Evolutionary conservation across 2,329 filamentous ascomycete species (phyloP), one percentile per base, ranked within the genome.

Genomic region (Teratosphaeria viscida): DNA sequence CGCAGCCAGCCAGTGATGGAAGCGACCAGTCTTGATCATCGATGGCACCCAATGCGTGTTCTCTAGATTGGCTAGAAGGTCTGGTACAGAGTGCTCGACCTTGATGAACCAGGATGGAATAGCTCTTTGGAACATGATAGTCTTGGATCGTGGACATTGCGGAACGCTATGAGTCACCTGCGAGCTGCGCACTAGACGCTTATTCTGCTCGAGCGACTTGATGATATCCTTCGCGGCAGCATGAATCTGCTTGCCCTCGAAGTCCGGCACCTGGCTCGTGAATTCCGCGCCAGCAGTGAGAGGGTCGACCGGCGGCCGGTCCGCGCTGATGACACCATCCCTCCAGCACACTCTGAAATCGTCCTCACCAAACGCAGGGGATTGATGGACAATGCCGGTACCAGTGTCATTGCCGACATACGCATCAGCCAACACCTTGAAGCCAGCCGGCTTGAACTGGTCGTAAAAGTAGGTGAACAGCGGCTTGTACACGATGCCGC

Each of bases 31-130:
- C 74, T 96, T 96, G 62, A 97, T 91, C 67, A 89, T 89, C 1
- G 82, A 85, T 1, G 92, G 92, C 1, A 95, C 90, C 92, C 92
- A 97, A 71, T 95, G 89, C 7, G 91, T 94, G 14, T 83, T 82
- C 70, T 95, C 87, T 61, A 96, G 92, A 66, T 92, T 94, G 67
- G 89, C 80, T n/a, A 96, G 79, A 87, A 97, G 92, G 64, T 92
- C 79, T 1, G 91, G 90, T 57, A 96, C 85, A 66, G 91, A 88
- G 61, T 88, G 83, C 19, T 87, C 84, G 54, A 96, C 90, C 73
- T 89, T 90, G 68, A 97, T 88, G 72, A 96, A 96, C 92, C 92
- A 97, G 0, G 91, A 90, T 8, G 92, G 89, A 19, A 96, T 90
- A 29, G 92, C 90, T 64, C 89, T 85, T 76, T 95, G 94, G 67